phyloP scores from a whole-genome alignment of 768 basidiomycete genomes.

The Lactarius evosmus region DNA sequence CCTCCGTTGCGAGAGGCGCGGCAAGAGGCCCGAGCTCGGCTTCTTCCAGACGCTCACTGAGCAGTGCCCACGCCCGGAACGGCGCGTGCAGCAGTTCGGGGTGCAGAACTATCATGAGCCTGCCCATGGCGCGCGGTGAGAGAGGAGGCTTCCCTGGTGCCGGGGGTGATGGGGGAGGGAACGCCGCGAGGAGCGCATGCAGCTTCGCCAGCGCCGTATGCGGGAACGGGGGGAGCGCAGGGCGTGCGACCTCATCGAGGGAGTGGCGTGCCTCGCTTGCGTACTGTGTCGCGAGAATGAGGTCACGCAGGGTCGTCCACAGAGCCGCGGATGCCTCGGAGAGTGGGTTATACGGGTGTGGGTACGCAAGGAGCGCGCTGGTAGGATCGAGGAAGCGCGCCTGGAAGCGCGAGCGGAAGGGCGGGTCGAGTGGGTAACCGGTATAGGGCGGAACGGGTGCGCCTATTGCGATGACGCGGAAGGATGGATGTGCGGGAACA shows the following conservation, averaged over 20 bases:
- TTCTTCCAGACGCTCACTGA: conserved; percentile 53
- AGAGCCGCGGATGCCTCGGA: conserved; percentile 26
- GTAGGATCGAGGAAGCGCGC: conserved; percentile 64
- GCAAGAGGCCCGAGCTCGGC: conserved; percentile 53
- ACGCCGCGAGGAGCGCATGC: conserved; percentile 41
- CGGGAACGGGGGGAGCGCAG: conserved; percentile 57
- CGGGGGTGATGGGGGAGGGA: conserved; percentile 50
- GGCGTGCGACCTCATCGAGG: conserved; percentile 51
- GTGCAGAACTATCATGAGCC: conserved; percentile 56
- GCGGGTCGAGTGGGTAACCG: conserved; percentile 62
- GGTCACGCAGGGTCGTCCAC: conserved; percentile 47
- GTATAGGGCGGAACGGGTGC: conserved; percentile 67
- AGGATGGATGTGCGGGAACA: conserved; percentile 63
- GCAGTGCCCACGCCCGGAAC: conserved; percentile 60
- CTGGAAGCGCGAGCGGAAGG: conserved; percentile 67
- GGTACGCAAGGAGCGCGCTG: conserved; percentile 48
- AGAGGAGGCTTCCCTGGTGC: conserved; percentile 25
- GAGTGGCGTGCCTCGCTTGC: conserved; percentile 56
- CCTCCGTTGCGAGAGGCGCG: conserved; percentile 41
- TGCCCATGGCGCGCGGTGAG: conserved; percentile 48
- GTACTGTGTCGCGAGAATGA: conserved; percentile 60
- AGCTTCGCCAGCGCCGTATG: conserved; percentile 60
- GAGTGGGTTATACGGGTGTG: conserved; percentile 16
- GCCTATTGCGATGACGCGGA: conserved; percentile 66
- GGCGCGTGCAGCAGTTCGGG: conserved; percentile 54